phyloP scores from a whole-genome alignment of 345 rosid genomes.

The Acer saccharum region DNA sequence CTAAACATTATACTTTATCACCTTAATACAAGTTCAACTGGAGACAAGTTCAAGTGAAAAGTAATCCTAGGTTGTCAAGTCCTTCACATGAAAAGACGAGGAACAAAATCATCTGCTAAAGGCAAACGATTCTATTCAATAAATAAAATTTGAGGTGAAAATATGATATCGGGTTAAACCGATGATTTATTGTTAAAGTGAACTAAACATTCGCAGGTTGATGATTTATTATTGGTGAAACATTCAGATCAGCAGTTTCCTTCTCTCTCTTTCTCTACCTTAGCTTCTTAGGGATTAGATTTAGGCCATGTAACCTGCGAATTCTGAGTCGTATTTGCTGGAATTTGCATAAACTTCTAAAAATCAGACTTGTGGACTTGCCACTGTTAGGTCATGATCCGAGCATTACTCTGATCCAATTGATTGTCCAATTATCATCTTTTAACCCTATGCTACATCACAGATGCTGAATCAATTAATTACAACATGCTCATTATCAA shows the following conservation, averaged over 20 bases:
- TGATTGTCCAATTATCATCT: background rate
- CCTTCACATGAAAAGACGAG: background rate
- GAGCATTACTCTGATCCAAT: background rate
- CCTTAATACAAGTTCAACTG: background rate
- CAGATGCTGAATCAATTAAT: background rate
- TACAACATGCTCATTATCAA: background rate
- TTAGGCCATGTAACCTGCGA: background rate
- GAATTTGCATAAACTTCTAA: background rate
- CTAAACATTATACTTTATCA: background rate
- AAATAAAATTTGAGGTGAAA: background rate
- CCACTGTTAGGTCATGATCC: background rate
- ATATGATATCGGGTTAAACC: too few relatives aligned
- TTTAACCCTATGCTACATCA: background rate
- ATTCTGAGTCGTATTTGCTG: background rate
- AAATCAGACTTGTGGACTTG: background rate
- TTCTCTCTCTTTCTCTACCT: background rate
- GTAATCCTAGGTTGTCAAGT: background rate
- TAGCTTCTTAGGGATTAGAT: background rate
- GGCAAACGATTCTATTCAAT: background rate
- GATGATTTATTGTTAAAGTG: background rate
- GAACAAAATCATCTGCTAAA: background rate
- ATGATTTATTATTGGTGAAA: background rate
- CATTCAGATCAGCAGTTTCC: background rate
- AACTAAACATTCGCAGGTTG: too few relatives aligned
- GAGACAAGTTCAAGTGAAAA: background rate